Conservation (phyloP, 2,329 filamentous ascomycete genomes). For the Aspergillus tanneri region DNA sequence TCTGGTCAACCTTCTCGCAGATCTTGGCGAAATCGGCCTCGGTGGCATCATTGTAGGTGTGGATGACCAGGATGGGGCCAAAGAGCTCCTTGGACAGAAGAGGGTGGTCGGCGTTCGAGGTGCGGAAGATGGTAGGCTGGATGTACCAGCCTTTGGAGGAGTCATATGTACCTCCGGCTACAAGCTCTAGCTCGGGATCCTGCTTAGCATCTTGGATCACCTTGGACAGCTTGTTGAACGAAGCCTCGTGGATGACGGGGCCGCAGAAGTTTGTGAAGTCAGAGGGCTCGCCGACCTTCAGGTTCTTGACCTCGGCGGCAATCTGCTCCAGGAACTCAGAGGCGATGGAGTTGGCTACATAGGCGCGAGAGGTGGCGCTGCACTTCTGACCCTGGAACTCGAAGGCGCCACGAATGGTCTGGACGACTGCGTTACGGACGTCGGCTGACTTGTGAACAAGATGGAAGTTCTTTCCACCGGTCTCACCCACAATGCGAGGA, state of each 20-base stretch:
- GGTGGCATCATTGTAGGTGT: slow-evolving; percentile 72
- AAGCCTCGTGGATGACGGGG: slow-evolving; percentile 78
- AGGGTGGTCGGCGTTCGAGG: slow-evolving; percentile 69
- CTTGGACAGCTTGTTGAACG: slow-evolving; percentile 75
- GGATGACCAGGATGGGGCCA: slow-evolving; percentile 70
- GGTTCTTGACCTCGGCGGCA: slow-evolving; percentile 64
- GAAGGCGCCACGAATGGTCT: slow-evolving; percentile 83
- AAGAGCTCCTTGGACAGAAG: slow-evolving; percentile 79
- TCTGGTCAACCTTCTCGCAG: slow-evolving; percentile 51
- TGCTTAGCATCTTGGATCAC: slow-evolving; percentile 79
- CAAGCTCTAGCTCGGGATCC: slow-evolving; percentile 68
- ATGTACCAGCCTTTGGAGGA: slow-evolving; percentile 78
- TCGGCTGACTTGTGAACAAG: slow-evolving; percentile 76
- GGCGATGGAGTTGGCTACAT: slow-evolving; percentile 74
- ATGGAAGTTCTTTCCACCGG: slow-evolving; percentile 92
- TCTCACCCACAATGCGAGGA: slow-evolving; percentile 85
- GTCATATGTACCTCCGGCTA: slow-evolving; percentile 76
- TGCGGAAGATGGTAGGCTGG: slow-evolving; percentile 77
- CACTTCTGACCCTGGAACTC: slow-evolving; percentile 93
- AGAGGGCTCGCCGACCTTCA: slow-evolving; percentile 69
- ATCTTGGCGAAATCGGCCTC: slow-evolving; percentile 59
- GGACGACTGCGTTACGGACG: slow-evolving; percentile 72
- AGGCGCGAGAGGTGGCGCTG: slow-evolving; percentile 76
- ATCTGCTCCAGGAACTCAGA: slow-evolving; percentile 68
- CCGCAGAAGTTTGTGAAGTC: slow-evolving; percentile 78